phyloP scores from a whole-genome alignment of 2,329 filamentous ascomycete species.

The Talaromyces pinophilus region DNA sequence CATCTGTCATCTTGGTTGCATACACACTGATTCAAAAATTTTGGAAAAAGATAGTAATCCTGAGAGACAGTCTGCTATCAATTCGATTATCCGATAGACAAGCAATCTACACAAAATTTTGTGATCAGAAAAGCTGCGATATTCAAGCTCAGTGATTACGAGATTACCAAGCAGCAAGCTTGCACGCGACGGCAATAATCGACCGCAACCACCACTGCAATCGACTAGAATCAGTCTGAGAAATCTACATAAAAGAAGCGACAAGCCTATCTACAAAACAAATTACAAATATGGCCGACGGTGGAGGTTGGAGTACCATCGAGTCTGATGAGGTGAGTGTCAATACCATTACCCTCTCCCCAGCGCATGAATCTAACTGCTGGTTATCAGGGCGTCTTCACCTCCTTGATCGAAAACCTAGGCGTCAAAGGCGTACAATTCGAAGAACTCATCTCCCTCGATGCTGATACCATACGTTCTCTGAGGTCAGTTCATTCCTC shows the following conservation, averaged over 20 bases:
- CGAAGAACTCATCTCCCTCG: constrained; percentile 90
- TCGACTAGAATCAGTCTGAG: background rate
- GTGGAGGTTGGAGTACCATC: constrained; percentile 88
- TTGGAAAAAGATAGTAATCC: background rate
- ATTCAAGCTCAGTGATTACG: background rate
- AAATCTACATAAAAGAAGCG: background rate
- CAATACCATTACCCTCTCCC: background rate
- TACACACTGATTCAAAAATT: background rate
- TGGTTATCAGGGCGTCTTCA: constrained; percentile 78
- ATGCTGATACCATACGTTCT: constrained; percentile 61
- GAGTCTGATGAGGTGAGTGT: constrained; percentile 85
- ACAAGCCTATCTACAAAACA: background rate
- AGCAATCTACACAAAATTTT: background rate
- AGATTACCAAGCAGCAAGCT: constrained; percentile 2
- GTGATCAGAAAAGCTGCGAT: background rate
- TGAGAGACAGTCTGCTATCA: background rate
- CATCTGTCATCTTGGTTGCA: constrained; percentile 12
- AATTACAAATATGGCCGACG: constrained; percentile 55
- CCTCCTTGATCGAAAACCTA: constrained; percentile 87
- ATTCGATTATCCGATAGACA: background rate
- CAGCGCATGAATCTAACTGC: background rate
- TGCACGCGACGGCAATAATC: background rate
- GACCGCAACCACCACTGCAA: background rate
- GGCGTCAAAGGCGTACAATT: constrained; percentile 94
- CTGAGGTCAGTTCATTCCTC: constrained; percentile 38